Conservation (phyloP, 2,329 filamentous ascomycete species). For the Cercospora zeae-maydis region DNA sequence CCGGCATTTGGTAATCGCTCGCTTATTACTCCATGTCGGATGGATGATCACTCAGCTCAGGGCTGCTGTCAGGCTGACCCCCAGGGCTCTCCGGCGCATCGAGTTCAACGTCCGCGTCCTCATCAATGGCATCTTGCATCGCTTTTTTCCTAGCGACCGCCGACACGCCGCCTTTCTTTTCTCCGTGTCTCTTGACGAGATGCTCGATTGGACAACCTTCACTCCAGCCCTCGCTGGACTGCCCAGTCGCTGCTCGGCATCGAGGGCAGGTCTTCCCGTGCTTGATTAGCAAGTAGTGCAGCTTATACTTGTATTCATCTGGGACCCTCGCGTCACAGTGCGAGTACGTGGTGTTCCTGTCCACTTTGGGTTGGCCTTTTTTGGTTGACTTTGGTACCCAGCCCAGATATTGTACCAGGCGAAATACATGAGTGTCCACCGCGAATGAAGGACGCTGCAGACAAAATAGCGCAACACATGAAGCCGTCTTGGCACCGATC, state of each 20-base stretch:
- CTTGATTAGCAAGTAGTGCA: conserved; percentile 60
- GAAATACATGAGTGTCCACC: conserved; percentile 65
- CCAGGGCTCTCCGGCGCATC: conserved; percentile 54
- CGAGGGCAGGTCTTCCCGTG: conserved; percentile 61
- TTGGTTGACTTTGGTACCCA: conserved; percentile 54
- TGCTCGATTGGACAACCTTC: conserved; percentile 63
- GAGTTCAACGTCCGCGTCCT: conserved; percentile 77
- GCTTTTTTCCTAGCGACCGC: conserved; percentile 38
- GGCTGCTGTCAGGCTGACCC: conserved; percentile 1
- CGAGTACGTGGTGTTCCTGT: conserved; percentile 53
- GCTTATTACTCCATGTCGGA: conserved; percentile 29
- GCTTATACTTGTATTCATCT: conserved; percentile 59
- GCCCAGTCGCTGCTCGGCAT: conserved; percentile 59
- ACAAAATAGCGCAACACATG: conserved; percentile 63
- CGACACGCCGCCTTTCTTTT: conserved; percentile 46
- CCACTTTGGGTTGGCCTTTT: conserved; percentile 45
- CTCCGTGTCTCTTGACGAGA: conserved; percentile 56
- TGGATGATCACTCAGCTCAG: conserved; percentile 34
- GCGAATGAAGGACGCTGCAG: conserved; percentile 61
- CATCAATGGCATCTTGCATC: conserved; percentile 69
- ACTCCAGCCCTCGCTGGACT: conserved; percentile 61
- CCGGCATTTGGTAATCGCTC: conserved; percentile 29
- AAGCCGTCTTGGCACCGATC: conserved; percentile 64
- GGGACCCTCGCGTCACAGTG: conserved; percentile 61
- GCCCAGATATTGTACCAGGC: conserved; percentile 58